Conservation (phyloP, 208 protist genomes). For the Angomonas ambiguus region DNA sequence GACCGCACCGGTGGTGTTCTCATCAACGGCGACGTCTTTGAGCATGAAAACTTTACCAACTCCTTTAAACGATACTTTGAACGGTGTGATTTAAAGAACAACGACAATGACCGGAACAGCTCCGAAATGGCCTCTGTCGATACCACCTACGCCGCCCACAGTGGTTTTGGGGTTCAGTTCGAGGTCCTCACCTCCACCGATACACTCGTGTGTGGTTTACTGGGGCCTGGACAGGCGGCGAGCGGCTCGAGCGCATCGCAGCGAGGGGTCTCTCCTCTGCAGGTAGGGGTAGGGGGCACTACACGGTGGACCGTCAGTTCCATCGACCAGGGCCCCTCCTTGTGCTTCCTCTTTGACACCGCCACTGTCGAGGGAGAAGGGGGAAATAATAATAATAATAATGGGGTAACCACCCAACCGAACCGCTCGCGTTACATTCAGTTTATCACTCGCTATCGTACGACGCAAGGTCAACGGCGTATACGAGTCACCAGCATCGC, state of each 20-base stretch:
- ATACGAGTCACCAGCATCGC: slow-evolving; percentile 87
- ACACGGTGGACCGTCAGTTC: slow-evolving; percentile 62
- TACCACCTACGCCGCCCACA: slow-evolving; percentile 15
- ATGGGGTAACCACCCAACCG: neutral
- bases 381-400: neutral
- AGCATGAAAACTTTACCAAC: slow-evolving; percentile 75
- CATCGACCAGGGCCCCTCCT: slow-evolving; percentile 53
- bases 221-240: slow-evolving; percentile 68
- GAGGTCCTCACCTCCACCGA: slow-evolving; percentile 71
- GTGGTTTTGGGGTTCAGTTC: slow-evolving; percentile 63
- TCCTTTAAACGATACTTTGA: slow-evolving; percentile 76
- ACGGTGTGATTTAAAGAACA: slow-evolving; percentile 35
- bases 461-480: slow-evolving; percentile 62
- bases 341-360: slow-evolving; percentile 77
- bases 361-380: slow-evolving; percentile 37
- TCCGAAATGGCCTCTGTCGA: neutral
- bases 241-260: slow-evolving; percentile 22
- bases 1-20: slow-evolving; percentile 92
- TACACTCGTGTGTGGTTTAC: slow-evolving; percentile 59
- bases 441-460: slow-evolving; percentile 94
- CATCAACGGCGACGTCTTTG: slow-evolving; percentile 95
- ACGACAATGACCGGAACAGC: neutral
- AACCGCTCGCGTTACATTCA: slow-evolving; percentile 72
- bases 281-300: slow-evolving; percentile 54
- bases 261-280: slow-evolving; percentile 40